These are phyloP conservation scores for Xylaria sp. DNA, from an alignment of 2,329 filamentous ascomycete genomes.

Conservation along the genomic window DNA sequence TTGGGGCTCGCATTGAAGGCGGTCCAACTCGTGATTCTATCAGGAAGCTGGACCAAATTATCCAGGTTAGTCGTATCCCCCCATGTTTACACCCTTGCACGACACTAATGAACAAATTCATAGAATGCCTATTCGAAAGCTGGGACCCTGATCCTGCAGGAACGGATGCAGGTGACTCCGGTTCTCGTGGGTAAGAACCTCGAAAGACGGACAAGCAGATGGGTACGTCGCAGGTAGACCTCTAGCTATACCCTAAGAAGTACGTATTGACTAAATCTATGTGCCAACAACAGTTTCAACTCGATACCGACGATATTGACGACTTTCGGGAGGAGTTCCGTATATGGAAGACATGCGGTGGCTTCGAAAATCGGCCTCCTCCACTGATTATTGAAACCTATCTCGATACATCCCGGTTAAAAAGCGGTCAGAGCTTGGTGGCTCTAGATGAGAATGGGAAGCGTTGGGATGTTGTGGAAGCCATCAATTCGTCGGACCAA, in stretches of 20 bases:
- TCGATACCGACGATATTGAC: conserved; percentile 92
- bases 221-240: conserved; percentile 42
- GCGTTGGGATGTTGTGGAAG: conserved; percentile 90
- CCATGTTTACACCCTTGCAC: background rate
- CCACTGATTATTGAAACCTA: conserved; percentile 92
- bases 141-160: conserved; percentile 83
- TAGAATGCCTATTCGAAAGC: conserved; percentile 94
- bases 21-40: conserved; percentile 72
- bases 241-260: background rate
- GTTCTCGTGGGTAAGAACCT: conserved; percentile 44
- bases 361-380: conserved; percentile 79
- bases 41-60: conserved; percentile 89
- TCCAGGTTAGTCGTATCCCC: conserved; percentile 74
- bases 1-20: conserved; percentile 54
- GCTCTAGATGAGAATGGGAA: conserved; percentile 89
- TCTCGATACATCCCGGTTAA: conserved; percentile 80
- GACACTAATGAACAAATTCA: conserved; percentile 12
- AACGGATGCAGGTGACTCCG: conserved; percentile 72
- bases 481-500: conserved; percentile 72
- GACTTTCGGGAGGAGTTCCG: conserved; percentile 83
- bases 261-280: conserved; percentile 29
- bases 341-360: conserved; percentile 83
- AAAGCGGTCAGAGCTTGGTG: conserved; percentile 86
- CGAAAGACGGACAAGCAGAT: conserved; percentile 48
- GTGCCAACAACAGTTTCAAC: conserved; percentile 77